Evolutionary conservation across 768 basidiomycete species (phyloP).

Genomic region (Daedaleopsis sinensis): DNA sequence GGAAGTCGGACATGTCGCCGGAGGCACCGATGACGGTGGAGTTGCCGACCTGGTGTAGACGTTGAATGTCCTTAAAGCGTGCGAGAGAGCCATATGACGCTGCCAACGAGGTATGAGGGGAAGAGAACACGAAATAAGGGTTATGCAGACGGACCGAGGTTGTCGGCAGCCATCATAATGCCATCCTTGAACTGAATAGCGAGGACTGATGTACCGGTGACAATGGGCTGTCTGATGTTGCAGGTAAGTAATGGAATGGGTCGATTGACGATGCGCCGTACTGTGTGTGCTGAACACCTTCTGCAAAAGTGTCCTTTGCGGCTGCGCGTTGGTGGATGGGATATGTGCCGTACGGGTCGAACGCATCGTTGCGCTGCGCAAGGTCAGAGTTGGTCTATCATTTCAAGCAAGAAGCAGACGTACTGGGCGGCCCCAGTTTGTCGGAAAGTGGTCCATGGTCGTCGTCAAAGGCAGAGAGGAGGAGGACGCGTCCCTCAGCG

Average conservation of each 20-base stretch:
- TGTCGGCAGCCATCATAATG: slow-evolving; percentile 98
- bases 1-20: slow-evolving; percentile 98
- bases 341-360: slow-evolving; percentile 78
- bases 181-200: slow-evolving; percentile 96
- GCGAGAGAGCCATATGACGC: slow-evolving; percentile 98
- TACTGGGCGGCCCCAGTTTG: slow-evolving; percentile 83
- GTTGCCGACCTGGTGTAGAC: slow-evolving; percentile 82
- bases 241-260: neutral
- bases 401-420: slow-evolving; percentile 27
- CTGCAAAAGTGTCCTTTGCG: slow-evolving; percentile 55
- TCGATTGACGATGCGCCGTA: slow-evolving; percentile 34
- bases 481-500: neutral
- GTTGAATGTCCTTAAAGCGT: slow-evolving; percentile 91
- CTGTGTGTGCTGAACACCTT: slow-evolving; percentile 83
- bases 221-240: slow-evolving; percentile 79
- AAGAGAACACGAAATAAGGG: neutral
- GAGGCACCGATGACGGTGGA: slow-evolving; percentile 89
- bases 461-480: neutral
- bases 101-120: slow-evolving; percentile 29
- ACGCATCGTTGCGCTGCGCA: slow-evolving; percentile 67
- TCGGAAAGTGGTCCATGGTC: slow-evolving; percentile 81
- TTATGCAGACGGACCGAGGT: slow-evolving; percentile 65
- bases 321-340: slow-evolving; percentile 66
- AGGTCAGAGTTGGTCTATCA: neutral
- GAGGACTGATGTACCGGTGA: slow-evolving; percentile 96